Conservation (phyloP, 2,329 filamentous ascomycete genomes). For the Fusarium praegraminearum region DNA sequence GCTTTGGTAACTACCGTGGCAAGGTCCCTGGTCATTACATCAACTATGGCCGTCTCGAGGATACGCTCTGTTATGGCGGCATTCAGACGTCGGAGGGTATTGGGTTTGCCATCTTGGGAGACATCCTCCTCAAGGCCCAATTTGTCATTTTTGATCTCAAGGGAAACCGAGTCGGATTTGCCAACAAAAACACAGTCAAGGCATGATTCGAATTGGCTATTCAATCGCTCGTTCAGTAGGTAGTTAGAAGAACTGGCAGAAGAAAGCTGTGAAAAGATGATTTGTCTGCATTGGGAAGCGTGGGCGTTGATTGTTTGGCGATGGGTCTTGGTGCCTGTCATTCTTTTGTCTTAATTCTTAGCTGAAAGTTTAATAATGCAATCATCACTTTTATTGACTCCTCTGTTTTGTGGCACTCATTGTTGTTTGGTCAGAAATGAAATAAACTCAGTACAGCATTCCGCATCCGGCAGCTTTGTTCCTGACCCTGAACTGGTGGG, state of each 20-base stretch:
- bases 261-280: neutral
- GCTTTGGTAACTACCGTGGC: slow-evolving; percentile 52
- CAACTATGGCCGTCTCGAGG: slow-evolving; percentile 51
- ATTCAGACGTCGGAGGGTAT: slow-evolving; percentile 54
- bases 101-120: slow-evolving; percentile 56
- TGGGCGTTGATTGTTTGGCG: slow-evolving; percentile 32
- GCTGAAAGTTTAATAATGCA: slow-evolving; percentile 28
- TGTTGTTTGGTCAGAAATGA: neutral
- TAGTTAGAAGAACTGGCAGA: slow-evolving; percentile 2
- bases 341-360: slow-evolving; percentile 16
- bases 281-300: slow-evolving; percentile 39
- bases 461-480: slow-evolving; percentile 16
- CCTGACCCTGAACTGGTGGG: neutral
- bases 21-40: slow-evolving; percentile 54
- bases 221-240: neutral
- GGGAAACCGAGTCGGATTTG: slow-evolving; percentile 52
- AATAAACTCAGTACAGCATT: neutral
- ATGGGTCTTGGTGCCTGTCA: slow-evolving; percentile 10
- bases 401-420: neutral
- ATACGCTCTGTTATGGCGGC: slow-evolving; percentile 52
- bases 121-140: slow-evolving; percentile 60
- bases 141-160: slow-evolving; percentile 58
- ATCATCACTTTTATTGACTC: slow-evolving; percentile 5
- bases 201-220: neutral
- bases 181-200: slow-evolving; percentile 51